Evolutionary conservation across 257 asterid species (phyloP).

Genomic region (Przewalskia tangutica): DNA sequence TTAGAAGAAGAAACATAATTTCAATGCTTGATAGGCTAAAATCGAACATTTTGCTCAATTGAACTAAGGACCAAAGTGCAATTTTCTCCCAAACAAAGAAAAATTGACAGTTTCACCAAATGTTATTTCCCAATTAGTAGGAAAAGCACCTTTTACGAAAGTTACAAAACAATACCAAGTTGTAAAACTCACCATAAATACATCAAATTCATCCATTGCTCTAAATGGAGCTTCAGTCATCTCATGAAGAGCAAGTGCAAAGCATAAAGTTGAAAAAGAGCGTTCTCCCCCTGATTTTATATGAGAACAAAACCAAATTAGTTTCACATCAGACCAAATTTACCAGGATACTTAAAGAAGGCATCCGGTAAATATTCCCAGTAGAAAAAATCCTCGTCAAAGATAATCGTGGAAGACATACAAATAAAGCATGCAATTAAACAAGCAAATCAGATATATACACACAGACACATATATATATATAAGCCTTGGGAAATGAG

Average conservation of each 20-base stretch:
- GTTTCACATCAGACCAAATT: neutral
- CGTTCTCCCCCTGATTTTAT: conserved; percentile 80
- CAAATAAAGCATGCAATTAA: neutral
- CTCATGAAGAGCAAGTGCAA: conserved; percentile 94
- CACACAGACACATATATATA: neutral
- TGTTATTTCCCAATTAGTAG: neutral
- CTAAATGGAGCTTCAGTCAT: conserved; percentile 99
- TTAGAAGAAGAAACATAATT: neutral
- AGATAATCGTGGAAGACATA: neutral
- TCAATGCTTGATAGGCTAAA: neutral
- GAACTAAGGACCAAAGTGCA: neutral
- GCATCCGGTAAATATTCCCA: neutral
- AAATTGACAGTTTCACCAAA: neutral
- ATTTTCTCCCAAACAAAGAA: neutral
- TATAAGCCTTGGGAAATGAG: neutral
- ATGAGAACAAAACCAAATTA: conserved; percentile 1
- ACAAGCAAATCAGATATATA: neutral
- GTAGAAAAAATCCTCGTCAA: neutral
- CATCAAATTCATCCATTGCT: conserved; percentile 99
- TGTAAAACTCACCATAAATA: conserved; percentile 62
- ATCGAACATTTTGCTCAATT: neutral
- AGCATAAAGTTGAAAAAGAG: conserved; percentile 91
- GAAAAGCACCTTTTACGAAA: neutral
- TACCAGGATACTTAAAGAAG: neutral
- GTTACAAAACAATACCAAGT: neutral